A percentile compares a stretch with the other conserved stretches of the same genome.
These are phyloP conservation scores for Tanacetum coccineum DNA, from an alignment of 129 eudicot species.

Conservation along the genomic window DNA sequence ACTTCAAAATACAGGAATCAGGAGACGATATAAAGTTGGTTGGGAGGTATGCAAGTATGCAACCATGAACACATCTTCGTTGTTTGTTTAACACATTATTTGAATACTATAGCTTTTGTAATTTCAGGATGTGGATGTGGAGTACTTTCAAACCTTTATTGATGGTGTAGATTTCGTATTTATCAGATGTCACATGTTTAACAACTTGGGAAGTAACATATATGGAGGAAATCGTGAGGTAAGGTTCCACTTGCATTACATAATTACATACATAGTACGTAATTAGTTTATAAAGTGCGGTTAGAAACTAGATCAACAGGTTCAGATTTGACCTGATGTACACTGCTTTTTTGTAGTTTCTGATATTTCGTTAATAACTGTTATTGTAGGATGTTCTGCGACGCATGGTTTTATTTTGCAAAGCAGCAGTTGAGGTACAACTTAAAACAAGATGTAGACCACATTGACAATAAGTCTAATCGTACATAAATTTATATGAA, in stretches of 20 bases:
- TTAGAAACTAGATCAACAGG: neutral
- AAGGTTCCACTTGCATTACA: constrained; percentile 17
- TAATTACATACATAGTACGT: neutral
- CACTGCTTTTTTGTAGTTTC: neutral
- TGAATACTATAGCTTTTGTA: constrained; percentile 3
- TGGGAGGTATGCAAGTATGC: constrained; percentile 79
- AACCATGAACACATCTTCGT: neutral
- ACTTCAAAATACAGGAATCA: constrained; percentile 70
- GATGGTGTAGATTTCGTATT: constrained; percentile 96
- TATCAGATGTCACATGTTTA: constrained; percentile 61
- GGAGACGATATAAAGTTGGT: constrained; percentile 63
- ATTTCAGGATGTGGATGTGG: constrained; percentile 84
- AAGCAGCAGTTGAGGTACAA: constrained; percentile 95
- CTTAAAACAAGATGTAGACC: constrained; percentile 5
- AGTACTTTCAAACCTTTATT: constrained; percentile 69
- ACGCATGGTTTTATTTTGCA: constrained; percentile 92
- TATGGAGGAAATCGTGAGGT: constrained; percentile 89
- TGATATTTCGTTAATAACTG: neutral
- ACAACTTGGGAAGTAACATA: constrained; percentile 64
- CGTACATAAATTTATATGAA: neutral
- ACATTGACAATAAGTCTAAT: neutral
- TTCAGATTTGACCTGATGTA: neutral
- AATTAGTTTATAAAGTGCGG: neutral
- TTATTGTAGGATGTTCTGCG: constrained; percentile 73
- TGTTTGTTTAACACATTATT: neutral